Base-by-base conservation (phyloP, 225 moss, liverwort and hornwort species). In the Polytrichum formosum region DNA sequence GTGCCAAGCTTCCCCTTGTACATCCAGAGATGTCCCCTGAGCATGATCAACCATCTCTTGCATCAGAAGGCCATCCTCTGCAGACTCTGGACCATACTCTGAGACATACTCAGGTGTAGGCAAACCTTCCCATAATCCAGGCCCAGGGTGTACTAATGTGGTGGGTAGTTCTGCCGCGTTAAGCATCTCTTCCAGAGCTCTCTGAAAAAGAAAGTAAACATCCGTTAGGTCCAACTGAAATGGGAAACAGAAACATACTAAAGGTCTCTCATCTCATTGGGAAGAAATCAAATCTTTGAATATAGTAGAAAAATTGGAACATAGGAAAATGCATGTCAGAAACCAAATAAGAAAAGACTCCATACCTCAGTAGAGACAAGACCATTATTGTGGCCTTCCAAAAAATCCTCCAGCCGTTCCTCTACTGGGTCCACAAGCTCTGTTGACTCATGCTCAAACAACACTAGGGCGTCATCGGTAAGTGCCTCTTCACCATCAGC, bases 11-110 rank as follows among this genome's bases (percentile, higher is more conserved):
- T 72, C 75, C 46, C 78, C 81, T 16, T 46, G 46, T 46, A 46
- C 46, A 46, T 46, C 46, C 16, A 16, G 46, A 46, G 13, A 46
- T 46, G 4, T 46, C 18, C 54, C 55, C 5, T 16, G 80, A 8
- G 76, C 31, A 17, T 61, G 21, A 5, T 83, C 75, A 17, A 83
- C 29, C 56, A 87, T 71, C 18, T 81, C 81, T 60, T 81, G 73
- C 54, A 78, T 46, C 78, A 71, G 56, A 60, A 65, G 18, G 4
- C 26, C 66, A 23, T 87, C 74, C 19, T 69, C 73, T 2, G 29
- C 61, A 59, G 18, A 7, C 16, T 28, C 75, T 56, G 7, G 54
- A 64, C 28, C 61, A 18, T 73, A 69, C 17, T 56, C 54, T 1
- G 71, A 17, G 37, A 46, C 16, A 53, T 46, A 26, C 26, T 71